Evolutionary conservation across 2,329 filamentous ascomycete species (phyloP).

Genomic region (Aspergillus brasiliensis): DNA sequence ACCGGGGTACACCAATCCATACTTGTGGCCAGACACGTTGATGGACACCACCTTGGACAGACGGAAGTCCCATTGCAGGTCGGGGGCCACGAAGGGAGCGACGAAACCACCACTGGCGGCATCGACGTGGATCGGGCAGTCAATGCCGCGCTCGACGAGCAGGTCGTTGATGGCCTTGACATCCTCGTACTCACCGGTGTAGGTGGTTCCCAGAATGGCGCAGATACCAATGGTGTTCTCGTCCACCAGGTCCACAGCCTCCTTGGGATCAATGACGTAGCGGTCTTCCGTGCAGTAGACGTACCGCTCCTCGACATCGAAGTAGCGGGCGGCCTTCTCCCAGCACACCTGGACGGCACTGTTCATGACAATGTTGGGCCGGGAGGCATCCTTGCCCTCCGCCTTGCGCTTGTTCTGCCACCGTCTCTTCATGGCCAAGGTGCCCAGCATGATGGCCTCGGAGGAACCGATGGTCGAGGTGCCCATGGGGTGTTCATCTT

Average conservation of each 20-base stretch:
- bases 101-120: constrained; percentile 92
- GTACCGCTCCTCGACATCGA: constrained; percentile 89
- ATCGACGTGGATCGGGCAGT: constrained; percentile 90
- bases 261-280: constrained; percentile 65
- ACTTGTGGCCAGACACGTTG: constrained; percentile 93
- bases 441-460: constrained; percentile 61
- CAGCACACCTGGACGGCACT: constrained; percentile 95
- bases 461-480: constrained; percentile 88
- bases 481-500: constrained; percentile 69
- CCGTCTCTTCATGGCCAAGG: constrained; percentile 88
- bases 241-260: constrained; percentile 63
- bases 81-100: constrained; percentile 83
- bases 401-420: constrained; percentile 87
- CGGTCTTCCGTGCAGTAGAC: constrained; percentile 64
- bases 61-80: constrained; percentile 88
- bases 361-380: constrained; percentile 93
- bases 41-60: constrained; percentile 87
- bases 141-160: constrained; percentile 70
- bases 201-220: constrained; percentile 86
- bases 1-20: constrained; percentile 78
- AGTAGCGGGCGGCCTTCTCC: constrained; percentile 89
- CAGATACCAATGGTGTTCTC: constrained; percentile 88
- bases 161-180: constrained; percentile 90
- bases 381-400: constrained; percentile 75
- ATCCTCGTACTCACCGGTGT: constrained; percentile 95